Base-by-base conservation (phyloP, 2,329 filamentous ascomycete genomes). In the Diaporthe aspalathi region DNA sequence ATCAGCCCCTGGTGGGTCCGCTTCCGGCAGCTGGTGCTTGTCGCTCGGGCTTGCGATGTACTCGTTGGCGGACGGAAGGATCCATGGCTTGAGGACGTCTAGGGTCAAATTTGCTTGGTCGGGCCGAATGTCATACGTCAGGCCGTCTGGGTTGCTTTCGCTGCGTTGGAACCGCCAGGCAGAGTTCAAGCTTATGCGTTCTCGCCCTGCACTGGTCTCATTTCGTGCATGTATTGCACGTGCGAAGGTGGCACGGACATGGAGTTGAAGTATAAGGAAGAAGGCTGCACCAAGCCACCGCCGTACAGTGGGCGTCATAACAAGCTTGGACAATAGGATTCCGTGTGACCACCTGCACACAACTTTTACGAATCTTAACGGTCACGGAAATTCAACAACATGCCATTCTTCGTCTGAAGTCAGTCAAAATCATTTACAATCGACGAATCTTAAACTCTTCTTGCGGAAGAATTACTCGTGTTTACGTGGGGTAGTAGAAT, bases 81-180 rank as follows among this genome's bases (percentile, higher is more conserved):
- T 70, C 70, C 70, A 72, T 6, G 67, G 70, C 43, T 72, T 72
- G 1, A 72, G 40, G 9, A 71, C 40, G 3, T 62, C 17, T 12
- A 71, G 22, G 9, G 40, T 68, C 9, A 69, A 14, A 35, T 71
- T 69, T 11, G 22, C 70, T 43, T 71, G 70, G 32, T 69, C 56
- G 2, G 70, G 70, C 9, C 70, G 70, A 22, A 71, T 43, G 17
- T 71, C 70, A 49, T 72, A 72, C 3, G 70, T 66, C 12, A 69
- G 27, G 8, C 70, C 70, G n/a, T 69, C 70, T 9, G 70, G 65
- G 16, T 71, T 71, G n/a, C 27, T 43, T 38, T 70, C 70, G 38
- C 40, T 65, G 27, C 70, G 67, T 27, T 22, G 53, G 11, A 69
- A 72, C 2, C 20, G 56, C 70, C 67, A 72, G 12, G 20, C 70